Conservation (phyloP, 2,329 filamentous ascomycete species). For the Hypomyces rosellus region DNA sequence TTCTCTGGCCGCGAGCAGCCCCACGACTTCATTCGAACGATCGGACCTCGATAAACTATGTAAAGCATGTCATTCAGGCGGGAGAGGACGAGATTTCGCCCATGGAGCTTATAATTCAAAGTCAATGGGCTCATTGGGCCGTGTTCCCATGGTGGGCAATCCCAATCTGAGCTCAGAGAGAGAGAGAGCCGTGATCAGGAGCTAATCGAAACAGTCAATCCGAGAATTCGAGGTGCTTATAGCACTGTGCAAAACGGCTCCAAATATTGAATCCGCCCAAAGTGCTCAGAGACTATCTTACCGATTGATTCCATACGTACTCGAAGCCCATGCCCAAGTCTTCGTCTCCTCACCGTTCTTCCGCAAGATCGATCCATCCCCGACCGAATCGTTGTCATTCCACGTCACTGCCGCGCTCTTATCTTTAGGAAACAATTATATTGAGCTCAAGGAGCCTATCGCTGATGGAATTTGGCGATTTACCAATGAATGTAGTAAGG, state of each 20-base stretch:
- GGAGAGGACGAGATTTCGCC: slow-evolving; percentile 35
- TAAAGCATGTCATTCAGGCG: slow-evolving; percentile 47
- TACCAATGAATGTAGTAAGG: slow-evolving; percentile 61
- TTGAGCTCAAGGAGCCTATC: slow-evolving; percentile 59
- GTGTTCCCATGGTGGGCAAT: slow-evolving; percentile 53
- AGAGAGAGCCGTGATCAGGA: not conserved
- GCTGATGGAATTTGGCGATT: slow-evolving; percentile 65
- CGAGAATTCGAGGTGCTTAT: slow-evolving; percentile 89
- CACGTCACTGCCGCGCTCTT: slow-evolving; percentile 76
- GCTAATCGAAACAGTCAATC: slow-evolving; percentile 54
- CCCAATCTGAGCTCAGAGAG: not conserved
- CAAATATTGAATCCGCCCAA: slow-evolving; percentile 61
- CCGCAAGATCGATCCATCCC: slow-evolving; percentile 75
- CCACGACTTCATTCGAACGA: slow-evolving; percentile 49
- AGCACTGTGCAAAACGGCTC: slow-evolving; percentile 84
- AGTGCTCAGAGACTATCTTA: slow-evolving; percentile 72
- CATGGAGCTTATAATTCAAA: slow-evolving; percentile 42
- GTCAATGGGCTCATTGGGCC: slow-evolving; percentile 37
- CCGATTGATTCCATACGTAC: slow-evolving; percentile 77
- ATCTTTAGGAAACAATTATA: slow-evolving; percentile 69
- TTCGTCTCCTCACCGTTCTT: slow-evolving; percentile 79
- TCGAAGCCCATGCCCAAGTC: slow-evolving; percentile 73
- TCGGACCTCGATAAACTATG: slow-evolving; percentile 59
- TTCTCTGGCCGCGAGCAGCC: slow-evolving; percentile 51
- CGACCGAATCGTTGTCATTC: slow-evolving; percentile 77